A percentile compares a stretch with the other conserved stretches of the same genome.
These are phyloP conservation scores for Emericellopsis cladophorae DNA, from an alignment of 2,329 filamentous ascomycete genomes.

Conservation along the genomic window DNA sequence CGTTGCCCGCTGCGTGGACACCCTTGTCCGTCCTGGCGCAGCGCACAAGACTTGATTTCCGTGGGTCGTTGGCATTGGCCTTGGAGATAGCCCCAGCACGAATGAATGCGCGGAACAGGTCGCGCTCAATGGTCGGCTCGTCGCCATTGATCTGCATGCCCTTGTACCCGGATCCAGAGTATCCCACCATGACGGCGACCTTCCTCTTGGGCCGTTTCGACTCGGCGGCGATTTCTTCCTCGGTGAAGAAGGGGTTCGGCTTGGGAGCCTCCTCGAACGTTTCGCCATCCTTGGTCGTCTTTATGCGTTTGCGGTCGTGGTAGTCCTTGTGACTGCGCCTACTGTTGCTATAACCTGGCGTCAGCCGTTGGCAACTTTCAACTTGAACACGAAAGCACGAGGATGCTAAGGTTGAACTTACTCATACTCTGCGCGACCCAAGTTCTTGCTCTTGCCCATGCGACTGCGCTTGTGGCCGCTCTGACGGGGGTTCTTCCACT, in stretches of 20 bases:
- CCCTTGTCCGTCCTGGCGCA: conserved; percentile 97
- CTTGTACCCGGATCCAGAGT: conserved; percentile 91
- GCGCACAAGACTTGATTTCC: conserved; percentile 86
- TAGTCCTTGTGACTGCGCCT: conserved; percentile 14
- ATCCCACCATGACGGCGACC: conserved; percentile 89
- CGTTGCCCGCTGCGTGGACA: conserved; percentile 89
- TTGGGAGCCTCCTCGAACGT: conserved; percentile 13
- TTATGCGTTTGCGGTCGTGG: conserved; percentile 27
- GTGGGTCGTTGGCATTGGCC: conserved; percentile 90
- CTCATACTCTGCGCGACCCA: conserved; percentile 12
- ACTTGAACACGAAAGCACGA: background rate
- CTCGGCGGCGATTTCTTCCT: conserved; percentile 81
- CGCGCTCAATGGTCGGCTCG: conserved; percentile 91
- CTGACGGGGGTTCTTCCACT: conserved; percentile 1
- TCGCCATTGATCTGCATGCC: conserved; percentile 83
- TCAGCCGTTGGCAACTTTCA: conserved; percentile 11
- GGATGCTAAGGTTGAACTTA: conserved; percentile 3
- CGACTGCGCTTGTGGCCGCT: conserved; percentile 1
- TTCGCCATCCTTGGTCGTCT: conserved; percentile 22
- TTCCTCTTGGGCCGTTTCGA: conserved; percentile 86
- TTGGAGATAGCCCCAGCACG: conserved; percentile 89
- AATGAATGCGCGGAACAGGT: conserved; percentile 86
- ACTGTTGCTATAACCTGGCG: background rate
- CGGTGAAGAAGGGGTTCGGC: conserved; percentile 36
- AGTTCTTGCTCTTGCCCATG: conserved; percentile 8